phyloP scores from a whole-genome alignment of 164 flowering plant genomes.

The Magnolia sinica region DNA sequence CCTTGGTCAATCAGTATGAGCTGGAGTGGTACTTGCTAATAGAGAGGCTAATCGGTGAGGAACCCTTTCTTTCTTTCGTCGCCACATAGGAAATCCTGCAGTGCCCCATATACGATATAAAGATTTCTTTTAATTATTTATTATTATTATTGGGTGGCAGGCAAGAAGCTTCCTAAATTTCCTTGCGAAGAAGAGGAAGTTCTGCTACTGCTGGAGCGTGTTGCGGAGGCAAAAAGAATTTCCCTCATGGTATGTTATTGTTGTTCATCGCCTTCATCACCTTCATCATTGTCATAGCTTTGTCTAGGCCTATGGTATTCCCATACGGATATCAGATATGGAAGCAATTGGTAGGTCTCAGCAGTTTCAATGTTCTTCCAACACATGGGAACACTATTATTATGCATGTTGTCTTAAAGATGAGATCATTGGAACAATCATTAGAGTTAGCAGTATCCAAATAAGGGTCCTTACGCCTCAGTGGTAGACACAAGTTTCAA shows the following conservation, averaged over 20 bases:
- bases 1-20: conserved; percentile 87
- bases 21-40: conserved; percentile 82
- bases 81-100: not conserved
- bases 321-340: no score
- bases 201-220: conserved; percentile 57
- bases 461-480: no score
- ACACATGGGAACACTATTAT: no score
- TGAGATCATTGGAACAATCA: no score
- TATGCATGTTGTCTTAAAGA: no score
- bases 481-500: no score
- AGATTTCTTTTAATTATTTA: not conserved
- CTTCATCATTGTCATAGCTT: no score
- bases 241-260: conserved; percentile 47
- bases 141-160: conserved; percentile 26
- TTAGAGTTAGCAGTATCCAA: no score
- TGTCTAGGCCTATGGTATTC: no score
- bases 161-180: conserved; percentile 64
- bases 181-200: conserved; percentile 72
- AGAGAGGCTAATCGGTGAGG: conserved; percentile 70
- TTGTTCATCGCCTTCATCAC: not conserved
- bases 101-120: not conserved
- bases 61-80: not conserved
- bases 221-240: conserved; percentile 70
- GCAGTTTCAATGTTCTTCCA: not conserved
- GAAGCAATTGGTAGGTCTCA: no score